Conservation (phyloP, 257 asterid species). For the Solanum megistacrolobum region DNA sequence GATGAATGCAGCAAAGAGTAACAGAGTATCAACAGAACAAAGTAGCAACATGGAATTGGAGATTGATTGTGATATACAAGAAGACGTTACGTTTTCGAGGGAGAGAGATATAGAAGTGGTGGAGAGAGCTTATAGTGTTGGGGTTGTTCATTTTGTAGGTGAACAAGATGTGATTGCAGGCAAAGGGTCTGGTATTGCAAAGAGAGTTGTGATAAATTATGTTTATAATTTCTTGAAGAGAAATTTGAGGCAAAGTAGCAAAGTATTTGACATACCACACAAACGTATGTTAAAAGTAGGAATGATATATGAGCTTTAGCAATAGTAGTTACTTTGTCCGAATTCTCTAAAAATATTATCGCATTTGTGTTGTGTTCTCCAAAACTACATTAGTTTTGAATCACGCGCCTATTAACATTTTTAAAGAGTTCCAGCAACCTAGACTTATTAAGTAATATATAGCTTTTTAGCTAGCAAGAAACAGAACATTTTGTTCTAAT, state of each 20-base stretch:
- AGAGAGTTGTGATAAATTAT: constrained; percentile 39
- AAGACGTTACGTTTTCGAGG: background rate
- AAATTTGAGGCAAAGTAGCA: constrained; percentile 41
- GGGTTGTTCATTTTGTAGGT: constrained; percentile 58
- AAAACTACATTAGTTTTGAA: background rate
- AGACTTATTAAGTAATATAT: too few relatives aligned
- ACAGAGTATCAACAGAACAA: background rate
- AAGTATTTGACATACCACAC: constrained; percentile 47
- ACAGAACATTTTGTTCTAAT: background rate
- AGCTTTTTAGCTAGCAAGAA: background rate
- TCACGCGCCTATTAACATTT: background rate
- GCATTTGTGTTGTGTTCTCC: background rate
- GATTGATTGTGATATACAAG: background rate
- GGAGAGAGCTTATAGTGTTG: constrained; percentile 28
- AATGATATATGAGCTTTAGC: constrained; percentile 36
- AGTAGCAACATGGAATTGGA: background rate
- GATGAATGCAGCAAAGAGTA: background rate
- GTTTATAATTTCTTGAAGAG: constrained; percentile 43
- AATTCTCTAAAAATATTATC: too few relatives aligned
- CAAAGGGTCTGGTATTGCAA: constrained; percentile 28
- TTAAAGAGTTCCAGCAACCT: background rate
- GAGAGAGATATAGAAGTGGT: constrained; percentile 17
- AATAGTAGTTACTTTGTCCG: too few relatives aligned
- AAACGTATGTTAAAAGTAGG: constrained; percentile 61
- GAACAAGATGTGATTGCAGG: constrained; percentile 55